These are phyloP conservation scores for Nitzschia putrida DNA, from an alignment of 108 stramenopile species.

Conservation along the genomic window DNA sequence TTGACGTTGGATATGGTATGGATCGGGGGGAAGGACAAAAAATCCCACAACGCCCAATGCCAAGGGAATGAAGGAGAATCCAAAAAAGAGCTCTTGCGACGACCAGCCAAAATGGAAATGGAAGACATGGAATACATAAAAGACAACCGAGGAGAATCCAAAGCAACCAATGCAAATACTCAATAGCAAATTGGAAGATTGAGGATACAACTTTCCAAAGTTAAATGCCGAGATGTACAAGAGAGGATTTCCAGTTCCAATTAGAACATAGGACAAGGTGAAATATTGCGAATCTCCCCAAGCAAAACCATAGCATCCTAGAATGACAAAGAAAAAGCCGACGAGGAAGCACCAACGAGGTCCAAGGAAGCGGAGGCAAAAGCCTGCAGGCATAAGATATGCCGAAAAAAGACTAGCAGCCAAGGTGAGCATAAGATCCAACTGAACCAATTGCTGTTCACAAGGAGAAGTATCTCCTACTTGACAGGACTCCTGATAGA, in stretches of 20 bases:
- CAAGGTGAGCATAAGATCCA: conserved; percentile 23
- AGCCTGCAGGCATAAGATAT: conserved; percentile 21
- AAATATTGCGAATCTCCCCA: conserved; percentile 6
- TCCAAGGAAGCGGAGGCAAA: conserved; percentile 16
- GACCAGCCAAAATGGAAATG: conserved; percentile 15
- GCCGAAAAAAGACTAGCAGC: conserved; percentile 28
- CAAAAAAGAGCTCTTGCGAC: conserved; percentile 22
- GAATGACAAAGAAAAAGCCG: conserved; percentile 15
- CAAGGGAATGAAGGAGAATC: conserved; percentile 9
- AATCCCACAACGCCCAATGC: conserved; percentile 6
- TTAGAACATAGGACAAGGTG: conserved; percentile 15
- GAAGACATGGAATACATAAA: conserved; percentile 13
- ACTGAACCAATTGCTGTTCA: conserved; percentile 10
- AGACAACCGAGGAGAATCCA: conserved; percentile 21
- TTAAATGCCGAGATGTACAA: conserved; percentile 24
- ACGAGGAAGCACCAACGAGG: conserved; percentile 17
- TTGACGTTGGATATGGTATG: conserved; percentile 16
- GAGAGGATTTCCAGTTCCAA: conserved; percentile 25
- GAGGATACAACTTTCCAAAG: conserved; percentile 20
- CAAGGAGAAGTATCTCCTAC: background rate
- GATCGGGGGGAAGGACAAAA: conserved; percentile 19
- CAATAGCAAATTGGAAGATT: conserved; percentile 15
- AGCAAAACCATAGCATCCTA: conserved; percentile 18
- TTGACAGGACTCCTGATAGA: conserved; percentile 18
- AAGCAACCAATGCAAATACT: conserved; percentile 29